Base-by-base conservation (phyloP, 169 alveolate species). In the Eimeria maxima region DNA sequence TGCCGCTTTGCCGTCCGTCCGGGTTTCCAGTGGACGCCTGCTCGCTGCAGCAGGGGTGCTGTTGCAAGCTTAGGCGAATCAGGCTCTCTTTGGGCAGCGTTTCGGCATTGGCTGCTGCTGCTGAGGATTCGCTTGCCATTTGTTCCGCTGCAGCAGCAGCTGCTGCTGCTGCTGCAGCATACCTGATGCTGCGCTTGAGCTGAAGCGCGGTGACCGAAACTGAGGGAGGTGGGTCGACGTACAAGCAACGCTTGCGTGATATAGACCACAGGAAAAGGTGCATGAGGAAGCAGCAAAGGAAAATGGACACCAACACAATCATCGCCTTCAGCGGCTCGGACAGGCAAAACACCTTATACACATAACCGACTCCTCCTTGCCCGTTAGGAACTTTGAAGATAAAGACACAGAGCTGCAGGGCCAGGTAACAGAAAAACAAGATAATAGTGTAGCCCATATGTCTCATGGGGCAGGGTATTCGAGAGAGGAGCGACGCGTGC, bases 191-290 rank as follows among this genome's bases (percentile, higher is more conserved):
- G 91, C 91, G 91, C 57, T 55, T 47, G 53, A 73, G 71, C 65
- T 73, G 86, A 38, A 67, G 44, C 74, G 96, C 96, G 24, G 96
- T 57, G 16, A 93, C 93, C 7, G 96, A 50, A 7, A 93, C 96
- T 20, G 92, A 57, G 44, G 96, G 93, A 18, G 96, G 96, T 4
- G 96, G 96, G 86, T 93, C 96, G 13, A 80, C 92, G n/a, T 67
- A 45, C 53, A 93, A 87, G 57, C 81, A 80, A 4, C 96, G 42
- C 57, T 80, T 65, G 42, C 96, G 65, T 1, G 92, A 65, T 8
- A 60, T 42, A 38, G 87, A 63, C 83, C 83, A 93, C 3, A 76
- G 83, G 4, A 53, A 42, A 1, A 93, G 29, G 16, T 69, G 57
- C 71, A 93, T 55, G 2, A 93, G 53, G 27, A 81, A 69, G n/a